Percentiles rank a stretch among this genome's conserved stretches.
phyloP scores from a whole-genome alignment of 176 grass and related monocot genomes.

The Tillandsia fasciculata region DNA sequence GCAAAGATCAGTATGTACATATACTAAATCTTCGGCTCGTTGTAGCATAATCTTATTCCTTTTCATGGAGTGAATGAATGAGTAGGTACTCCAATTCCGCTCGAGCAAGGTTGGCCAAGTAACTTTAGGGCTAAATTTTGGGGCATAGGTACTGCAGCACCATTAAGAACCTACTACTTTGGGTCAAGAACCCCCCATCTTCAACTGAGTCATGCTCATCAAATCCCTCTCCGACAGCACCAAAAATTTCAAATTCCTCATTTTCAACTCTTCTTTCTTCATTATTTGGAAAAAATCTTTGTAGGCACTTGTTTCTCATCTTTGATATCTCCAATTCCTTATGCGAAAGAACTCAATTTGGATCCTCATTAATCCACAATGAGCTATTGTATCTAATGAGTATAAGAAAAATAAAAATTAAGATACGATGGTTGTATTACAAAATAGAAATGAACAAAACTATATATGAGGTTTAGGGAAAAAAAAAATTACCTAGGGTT shows the following conservation, averaged over 20 bases:
- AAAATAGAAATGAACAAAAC: no score
- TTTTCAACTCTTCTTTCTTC: slow-evolving; percentile 1
- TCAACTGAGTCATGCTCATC: no score
- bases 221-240: neutral
- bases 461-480: no score
- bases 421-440: no score
- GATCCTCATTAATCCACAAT: slow-evolving; percentile 6
- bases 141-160: neutral
- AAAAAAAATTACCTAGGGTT: slow-evolving; percentile 6
- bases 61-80: no score
- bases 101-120: neutral
- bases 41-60: no score
- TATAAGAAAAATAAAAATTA: no score
- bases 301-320: slow-evolving; percentile 16
- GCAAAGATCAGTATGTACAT: no score
- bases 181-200: neutral
- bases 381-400: no score
- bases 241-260: slow-evolving; percentile 11
- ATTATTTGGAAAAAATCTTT: neutral
- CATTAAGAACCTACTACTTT: slow-evolving; percentile 21
- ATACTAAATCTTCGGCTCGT: no score
- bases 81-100: no score
- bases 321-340: no score
- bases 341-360: neutral
- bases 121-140: slow-evolving; percentile 18